These are phyloP conservation scores for Rehmannia glutinosa DNA, from an alignment of 257 asterid species.

Conservation along the genomic window DNA sequence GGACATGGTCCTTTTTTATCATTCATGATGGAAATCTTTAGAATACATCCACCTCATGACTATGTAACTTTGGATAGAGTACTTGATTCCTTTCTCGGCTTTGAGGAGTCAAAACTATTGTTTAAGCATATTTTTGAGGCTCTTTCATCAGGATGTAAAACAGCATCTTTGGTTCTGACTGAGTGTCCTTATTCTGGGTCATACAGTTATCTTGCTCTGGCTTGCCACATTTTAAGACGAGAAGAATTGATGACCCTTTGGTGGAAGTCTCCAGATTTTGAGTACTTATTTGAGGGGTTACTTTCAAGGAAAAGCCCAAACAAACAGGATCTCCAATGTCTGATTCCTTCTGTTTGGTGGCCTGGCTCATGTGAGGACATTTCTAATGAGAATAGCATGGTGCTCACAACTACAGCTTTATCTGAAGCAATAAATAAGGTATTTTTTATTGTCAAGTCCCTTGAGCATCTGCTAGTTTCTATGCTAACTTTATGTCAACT, in stretches of 20 bases:
- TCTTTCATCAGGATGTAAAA: slow-evolving; percentile 76
- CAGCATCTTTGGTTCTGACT: slow-evolving; percentile 62
- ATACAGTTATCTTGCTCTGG: slow-evolving; percentile 76
- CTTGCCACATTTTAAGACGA: slow-evolving; percentile 78
- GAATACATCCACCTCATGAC: slow-evolving; percentile 78
- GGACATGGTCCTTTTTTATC: slow-evolving; percentile 77
- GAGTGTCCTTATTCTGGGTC: slow-evolving; percentile 94
- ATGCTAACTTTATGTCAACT: not conserved
- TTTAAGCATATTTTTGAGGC: slow-evolving; percentile 64
- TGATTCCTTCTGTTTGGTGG: slow-evolving; percentile 97
- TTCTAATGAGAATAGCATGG: slow-evolving; percentile 77
- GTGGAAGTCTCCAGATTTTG: slow-evolving; percentile 86
- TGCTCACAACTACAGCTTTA: slow-evolving; percentile 79
- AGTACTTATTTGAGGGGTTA: slow-evolving; percentile 75
- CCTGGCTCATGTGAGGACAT: slow-evolving; percentile 84
- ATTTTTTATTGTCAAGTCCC: slow-evolving; percentile 8
- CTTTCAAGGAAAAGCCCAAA: slow-evolving; percentile 79
- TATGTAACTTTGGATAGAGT: slow-evolving; percentile 61
- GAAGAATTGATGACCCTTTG: slow-evolving; percentile 78
- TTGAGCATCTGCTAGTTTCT: not conserved
- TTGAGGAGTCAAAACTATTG: slow-evolving; percentile 53
- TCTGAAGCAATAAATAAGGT: slow-evolving; percentile 86
- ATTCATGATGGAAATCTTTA: slow-evolving; percentile 65
- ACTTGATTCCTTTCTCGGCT: slow-evolving; percentile 69
- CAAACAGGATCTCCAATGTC: slow-evolving; percentile 80